A percentile compares a stretch with the other conserved stretches of the same genome.
These are phyloP conservation scores for Fagus sylvatica DNA, from an alignment of 306 rosid species.

Conservation along the genomic window DNA sequence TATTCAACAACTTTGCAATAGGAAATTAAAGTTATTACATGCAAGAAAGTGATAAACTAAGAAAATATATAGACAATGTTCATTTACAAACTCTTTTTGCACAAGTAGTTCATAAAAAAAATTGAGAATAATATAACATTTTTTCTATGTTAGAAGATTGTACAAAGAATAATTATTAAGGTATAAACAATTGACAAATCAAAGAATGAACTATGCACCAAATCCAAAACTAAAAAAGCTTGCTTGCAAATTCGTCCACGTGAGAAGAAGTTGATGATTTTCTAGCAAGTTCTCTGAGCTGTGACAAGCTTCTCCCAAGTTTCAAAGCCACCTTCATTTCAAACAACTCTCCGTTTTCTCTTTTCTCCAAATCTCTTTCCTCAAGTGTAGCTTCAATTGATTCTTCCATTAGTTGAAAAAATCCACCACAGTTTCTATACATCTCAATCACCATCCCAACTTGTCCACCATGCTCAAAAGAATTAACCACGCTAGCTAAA, in stretches of 20 bases:
- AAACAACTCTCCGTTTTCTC: slow-evolving; percentile 63
- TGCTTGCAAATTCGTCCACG: slow-evolving; percentile 64
- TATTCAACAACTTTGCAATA: no score
- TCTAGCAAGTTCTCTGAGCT: slow-evolving; percentile 47
- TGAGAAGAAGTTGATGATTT: slow-evolving; percentile 51
- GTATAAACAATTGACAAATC: neutral
- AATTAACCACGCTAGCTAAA: slow-evolving; percentile 45
- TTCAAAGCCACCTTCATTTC: slow-evolving; percentile 63
- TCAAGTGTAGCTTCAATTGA: slow-evolving; percentile 45
- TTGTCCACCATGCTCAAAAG: slow-evolving; percentile 68
- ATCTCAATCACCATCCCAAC: slow-evolving; percentile 77
- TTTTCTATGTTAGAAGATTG: neutral
- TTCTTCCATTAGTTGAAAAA: slow-evolving; percentile 46
- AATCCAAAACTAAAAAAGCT: slow-evolving; percentile 36
- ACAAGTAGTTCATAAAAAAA: no score
- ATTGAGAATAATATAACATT: slow-evolving; percentile 15
- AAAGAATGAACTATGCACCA: neutral
- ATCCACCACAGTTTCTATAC: slow-evolving; percentile 58
- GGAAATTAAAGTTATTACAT: no score
- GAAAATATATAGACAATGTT: no score
- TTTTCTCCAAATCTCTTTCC: slow-evolving; percentile 51
- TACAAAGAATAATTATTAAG: slow-evolving; percentile 3
- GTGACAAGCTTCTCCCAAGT: slow-evolving; percentile 66
- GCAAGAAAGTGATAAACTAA: no score
- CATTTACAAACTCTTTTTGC: no score